Base-by-base conservation (phyloP, 495 filamentous ascomycete species). In the Echria macrotheca region DNA sequence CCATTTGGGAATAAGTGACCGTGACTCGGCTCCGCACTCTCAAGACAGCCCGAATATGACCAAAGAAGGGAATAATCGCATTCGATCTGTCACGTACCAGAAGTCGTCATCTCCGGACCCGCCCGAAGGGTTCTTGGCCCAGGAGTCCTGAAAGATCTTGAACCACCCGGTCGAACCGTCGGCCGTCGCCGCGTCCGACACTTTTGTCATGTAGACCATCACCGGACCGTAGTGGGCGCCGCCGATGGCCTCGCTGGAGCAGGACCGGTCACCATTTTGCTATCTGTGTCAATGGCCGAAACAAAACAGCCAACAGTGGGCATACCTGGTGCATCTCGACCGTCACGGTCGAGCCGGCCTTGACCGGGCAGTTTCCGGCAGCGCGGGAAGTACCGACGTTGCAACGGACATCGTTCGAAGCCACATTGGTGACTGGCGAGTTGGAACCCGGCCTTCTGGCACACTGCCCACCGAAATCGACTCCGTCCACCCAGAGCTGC, bases 181-280 rank as follows among this genome's bases (percentile, higher is more conserved):
- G 19, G 74, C 75, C 8, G 62, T 67, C 12, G 66, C 59, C 3
- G 78, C 71, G 53, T 80, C 71, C 15, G 57, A 14, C 10, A 81
- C 78, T 43, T 73, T 71, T 53, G 68, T 63, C 54, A 81, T 68
- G 68, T 81, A 82, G 5, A 71, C 73, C 25, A 74, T 62, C 2
- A 80, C 71, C 12, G 72, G 70, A 8, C 70, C 69, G 63, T 67
- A 64, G 61, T 73, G 71, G 11, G 67, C 67, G 12, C 72, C 74
- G 19, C 73, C 74, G 55, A 78, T 75, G 46, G 69, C 74, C 45
- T 75, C 70, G 44, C 57, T 60, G 22, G 37, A 22, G 59, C 69
- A 78, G 32, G 58, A 54, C 11, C 74, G 65, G 56, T 72, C 66
- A 12, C 61, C 58, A 12, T 61, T 62, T 65, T 76, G 71, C 64